These are phyloP conservation scores for Clonostachys sp. DNA, from an alignment of 2,329 filamentous ascomycete species.

Conservation along the genomic window DNA sequence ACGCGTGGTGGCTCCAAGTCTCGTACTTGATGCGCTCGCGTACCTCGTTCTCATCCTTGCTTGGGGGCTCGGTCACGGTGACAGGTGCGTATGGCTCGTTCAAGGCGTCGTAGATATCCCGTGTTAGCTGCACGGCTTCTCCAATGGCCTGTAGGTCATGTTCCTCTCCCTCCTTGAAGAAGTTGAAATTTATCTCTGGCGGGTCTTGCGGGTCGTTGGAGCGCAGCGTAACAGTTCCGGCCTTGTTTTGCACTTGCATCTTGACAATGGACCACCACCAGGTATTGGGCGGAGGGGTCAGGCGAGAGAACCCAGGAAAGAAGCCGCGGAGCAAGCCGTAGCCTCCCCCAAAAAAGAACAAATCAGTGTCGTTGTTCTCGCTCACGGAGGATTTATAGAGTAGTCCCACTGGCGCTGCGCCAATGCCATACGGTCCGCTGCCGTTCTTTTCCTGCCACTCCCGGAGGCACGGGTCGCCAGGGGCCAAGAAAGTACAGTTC, in stretches of 20 bases:
- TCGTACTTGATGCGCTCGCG: constrained; percentile 17
- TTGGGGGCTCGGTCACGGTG: background rate
- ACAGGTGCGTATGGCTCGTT: constrained; percentile 6
- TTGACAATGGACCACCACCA: constrained; percentile 42
- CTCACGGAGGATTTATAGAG: constrained; percentile 16
- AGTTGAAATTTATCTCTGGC: constrained; percentile 57
- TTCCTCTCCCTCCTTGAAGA: constrained; percentile 41
- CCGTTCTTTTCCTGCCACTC: constrained; percentile 21
- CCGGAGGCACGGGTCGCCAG: constrained; percentile 27
- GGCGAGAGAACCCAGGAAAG: constrained; percentile 38
- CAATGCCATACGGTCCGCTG: constrained; percentile 19
- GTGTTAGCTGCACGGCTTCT: constrained; percentile 46
- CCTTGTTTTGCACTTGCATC: constrained; percentile 53
- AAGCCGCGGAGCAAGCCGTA: constrained; percentile 47
- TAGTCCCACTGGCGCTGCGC: constrained; percentile 29
- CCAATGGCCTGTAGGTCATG: constrained; percentile 44
- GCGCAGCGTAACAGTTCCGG: constrained; percentile 54
- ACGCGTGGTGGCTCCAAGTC: constrained; percentile 25
- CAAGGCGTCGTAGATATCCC: constrained; percentile 24
- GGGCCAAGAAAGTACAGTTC: constrained; percentile 20
- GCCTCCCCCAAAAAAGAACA: constrained; percentile 51
- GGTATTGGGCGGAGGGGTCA: background rate
- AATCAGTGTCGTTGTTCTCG: constrained; percentile 35
- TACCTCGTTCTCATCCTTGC: background rate
- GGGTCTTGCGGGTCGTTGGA: constrained; percentile 56